A percentile compares a stretch with the other conserved stretches of the same genome.
These are phyloP conservation scores for Cronartium quercuum DNA, from an alignment of 1,284 basidiomycete genomes.

Conservation along the genomic window DNA sequence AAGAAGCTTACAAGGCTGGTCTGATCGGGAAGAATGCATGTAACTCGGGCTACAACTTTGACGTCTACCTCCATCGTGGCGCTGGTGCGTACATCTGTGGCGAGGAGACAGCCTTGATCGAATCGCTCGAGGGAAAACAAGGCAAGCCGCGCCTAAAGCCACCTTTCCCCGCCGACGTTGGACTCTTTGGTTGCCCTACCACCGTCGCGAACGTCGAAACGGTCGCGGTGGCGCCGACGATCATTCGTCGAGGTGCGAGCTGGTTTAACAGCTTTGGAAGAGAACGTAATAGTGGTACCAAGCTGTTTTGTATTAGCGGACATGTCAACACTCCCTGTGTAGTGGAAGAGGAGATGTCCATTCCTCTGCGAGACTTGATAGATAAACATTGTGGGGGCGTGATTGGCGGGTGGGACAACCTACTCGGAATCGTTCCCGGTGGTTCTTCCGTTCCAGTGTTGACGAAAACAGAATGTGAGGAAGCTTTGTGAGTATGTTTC, in stretches of 20 bases:
- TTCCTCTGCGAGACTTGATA: slow-evolving; percentile 83
- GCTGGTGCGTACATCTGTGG: slow-evolving; percentile 98
- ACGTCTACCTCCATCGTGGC: slow-evolving; percentile 93
- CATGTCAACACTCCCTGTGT: slow-evolving; percentile 99
- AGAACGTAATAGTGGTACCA: slow-evolving; percentile 89
- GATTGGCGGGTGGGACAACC: slow-evolving; percentile 89
- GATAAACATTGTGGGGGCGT: slow-evolving; percentile 97
- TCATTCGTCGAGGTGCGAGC: slow-evolving; percentile 78
- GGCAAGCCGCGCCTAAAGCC: slow-evolving; percentile 97
- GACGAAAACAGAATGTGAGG: slow-evolving; percentile 69
- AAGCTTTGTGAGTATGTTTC: slow-evolving; percentile 65
- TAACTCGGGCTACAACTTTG: slow-evolving; percentile 84
- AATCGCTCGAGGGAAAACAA: slow-evolving; percentile 93
- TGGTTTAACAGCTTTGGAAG: slow-evolving; percentile 94
- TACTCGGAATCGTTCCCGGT: slow-evolving; percentile 89
- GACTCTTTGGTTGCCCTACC: slow-evolving; percentile 90
- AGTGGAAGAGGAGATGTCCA: slow-evolving; percentile 98
- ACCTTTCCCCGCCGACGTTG: slow-evolving; percentile 98
- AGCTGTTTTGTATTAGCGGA: slow-evolving; percentile 89
- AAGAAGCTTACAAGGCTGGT: slow-evolving; percentile 89
- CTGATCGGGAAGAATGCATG: slow-evolving; percentile 88
- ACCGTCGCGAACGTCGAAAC: slow-evolving; percentile 99
- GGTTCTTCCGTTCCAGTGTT: slow-evolving; percentile 93
- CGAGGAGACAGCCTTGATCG: slow-evolving; percentile 96
- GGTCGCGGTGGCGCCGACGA: slow-evolving; percentile 92